Percentiles rank a stretch among this genome's conserved stretches.
Evolutionary conservation across 257 asterid species (phyloP).

Genomic region (Oldenlandia corymbosa): DNA sequence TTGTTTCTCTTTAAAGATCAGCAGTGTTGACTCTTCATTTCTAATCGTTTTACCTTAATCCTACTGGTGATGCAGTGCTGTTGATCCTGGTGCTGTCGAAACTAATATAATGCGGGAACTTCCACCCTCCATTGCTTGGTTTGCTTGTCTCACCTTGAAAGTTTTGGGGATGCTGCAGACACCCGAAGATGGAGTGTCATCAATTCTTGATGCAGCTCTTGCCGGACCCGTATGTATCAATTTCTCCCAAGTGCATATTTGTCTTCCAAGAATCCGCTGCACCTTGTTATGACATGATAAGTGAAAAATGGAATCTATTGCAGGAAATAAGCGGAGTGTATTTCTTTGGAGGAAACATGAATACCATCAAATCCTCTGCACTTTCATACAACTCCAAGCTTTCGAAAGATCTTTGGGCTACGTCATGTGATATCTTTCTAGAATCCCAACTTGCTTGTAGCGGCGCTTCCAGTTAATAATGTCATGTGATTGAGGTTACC

Average conservation of each 20-base stretch:
- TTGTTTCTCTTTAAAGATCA: background rate
- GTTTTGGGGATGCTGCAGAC: constrained; percentile 65
- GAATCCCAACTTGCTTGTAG: constrained; percentile 37
- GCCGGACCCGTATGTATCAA: constrained; percentile 72
- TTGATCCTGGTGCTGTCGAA: constrained; percentile 84
- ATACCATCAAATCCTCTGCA: constrained; percentile 49
- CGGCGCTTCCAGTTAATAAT: background rate
- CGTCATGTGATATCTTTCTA: constrained; percentile 51
- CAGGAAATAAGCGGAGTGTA: constrained; percentile 84
- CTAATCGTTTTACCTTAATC: constrained; percentile 2
- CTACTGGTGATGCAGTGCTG: constrained; percentile 44
- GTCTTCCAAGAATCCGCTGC: background rate
- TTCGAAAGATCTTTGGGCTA: constrained; percentile 62
- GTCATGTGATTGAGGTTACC: background rate
- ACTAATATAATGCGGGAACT: constrained; percentile 85
- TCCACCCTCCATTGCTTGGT: constrained; percentile 42
- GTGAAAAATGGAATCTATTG: constrained; percentile 2
- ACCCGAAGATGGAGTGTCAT: constrained; percentile 49
- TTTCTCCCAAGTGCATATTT: background rate
- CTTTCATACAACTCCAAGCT: constrained; percentile 55
- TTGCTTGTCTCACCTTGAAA: constrained; percentile 43
- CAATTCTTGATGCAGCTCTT: constrained; percentile 76
- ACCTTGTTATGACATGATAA: no score
- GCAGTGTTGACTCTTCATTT: background rate
- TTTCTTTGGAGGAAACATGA: constrained; percentile 75